Evolutionary conservation across 768 basidiomycete genomes (phyloP).

Genomic region (Wakefieldia striispora): DNA sequence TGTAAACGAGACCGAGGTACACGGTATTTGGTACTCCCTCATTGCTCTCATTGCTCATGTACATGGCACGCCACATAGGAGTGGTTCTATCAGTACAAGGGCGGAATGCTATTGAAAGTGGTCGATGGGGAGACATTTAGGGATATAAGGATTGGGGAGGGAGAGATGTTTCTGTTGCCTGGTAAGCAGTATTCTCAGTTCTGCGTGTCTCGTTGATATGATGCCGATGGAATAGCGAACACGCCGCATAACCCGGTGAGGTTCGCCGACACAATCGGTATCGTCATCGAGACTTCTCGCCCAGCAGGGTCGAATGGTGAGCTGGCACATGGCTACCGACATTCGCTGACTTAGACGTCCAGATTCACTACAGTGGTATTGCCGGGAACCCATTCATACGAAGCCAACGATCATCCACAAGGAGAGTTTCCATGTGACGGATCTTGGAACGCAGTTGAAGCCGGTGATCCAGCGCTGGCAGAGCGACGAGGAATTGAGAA

Average conservation of each 20-base stretch:
- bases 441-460: conserved; percentile 92
- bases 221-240: conserved; percentile 54
- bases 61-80: conserved; percentile 47
- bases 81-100: conserved; percentile 98
- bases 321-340: conserved; percentile 13
- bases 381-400: conserved; percentile 57
- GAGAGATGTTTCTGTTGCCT: conserved; percentile 95
- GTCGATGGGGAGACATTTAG: conserved; percentile 77
- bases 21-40: conserved; percentile 5
- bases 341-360: conserved; percentile 1
- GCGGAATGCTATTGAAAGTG: conserved; percentile 85
- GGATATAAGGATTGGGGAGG: conserved; percentile 89
- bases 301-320: conserved; percentile 73
- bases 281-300: conserved; percentile 86
- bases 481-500: conserved; percentile 57
- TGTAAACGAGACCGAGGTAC: conserved; percentile 89
- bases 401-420: conserved; percentile 77
- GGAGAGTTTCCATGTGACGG: conserved; percentile 82
- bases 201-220: not conserved
- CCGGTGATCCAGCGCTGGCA: conserved; percentile 89
- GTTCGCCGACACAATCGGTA: conserved; percentile 84
- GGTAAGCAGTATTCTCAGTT: conserved; percentile 44
- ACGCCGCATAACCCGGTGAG: conserved; percentile 96
- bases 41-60: not conserved
- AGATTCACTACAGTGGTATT: conserved; percentile 96